Conservation (phyloP, 192 early-diverging fungal genomes). For the Diversispora epigaea region DNA sequence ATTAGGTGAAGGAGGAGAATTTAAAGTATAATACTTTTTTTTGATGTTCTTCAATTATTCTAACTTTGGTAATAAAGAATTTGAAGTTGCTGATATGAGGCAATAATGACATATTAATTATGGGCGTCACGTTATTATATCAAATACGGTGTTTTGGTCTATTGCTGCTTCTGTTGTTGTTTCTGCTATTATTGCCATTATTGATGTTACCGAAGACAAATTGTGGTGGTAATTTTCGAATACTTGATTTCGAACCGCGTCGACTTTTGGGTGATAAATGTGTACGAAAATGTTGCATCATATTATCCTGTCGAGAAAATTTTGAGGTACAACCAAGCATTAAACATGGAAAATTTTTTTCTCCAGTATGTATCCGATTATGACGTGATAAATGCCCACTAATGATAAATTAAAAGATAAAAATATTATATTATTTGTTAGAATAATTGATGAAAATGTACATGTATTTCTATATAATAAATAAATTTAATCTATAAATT, state of each 20-base stretch:
- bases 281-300: constrained; percentile 85
- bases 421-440: background rate
- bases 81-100: no score
- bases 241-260: constrained; percentile 35
- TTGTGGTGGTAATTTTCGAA: background rate
- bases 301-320: constrained; percentile 83
- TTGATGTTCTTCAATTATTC: no score
- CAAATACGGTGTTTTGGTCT: no score
- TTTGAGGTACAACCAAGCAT: constrained; percentile 68
- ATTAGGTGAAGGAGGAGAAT: no score
- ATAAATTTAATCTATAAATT: no score
- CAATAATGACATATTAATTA: no score
- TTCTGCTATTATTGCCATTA: no score
- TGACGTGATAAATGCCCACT: constrained; percentile 82
- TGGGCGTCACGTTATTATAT: no score
- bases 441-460: background rate
- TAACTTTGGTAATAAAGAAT: no score
- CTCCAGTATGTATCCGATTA: constrained; percentile 80
- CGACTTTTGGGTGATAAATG: constrained; percentile 72
- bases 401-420: background rate
- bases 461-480: background rate
- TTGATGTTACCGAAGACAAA: no score
- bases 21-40: no score
- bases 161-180: no score
- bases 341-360: constrained; percentile 72